Conservation (phyloP, 2,329 filamentous ascomycete species). For the Xylariales sp. region DNA sequence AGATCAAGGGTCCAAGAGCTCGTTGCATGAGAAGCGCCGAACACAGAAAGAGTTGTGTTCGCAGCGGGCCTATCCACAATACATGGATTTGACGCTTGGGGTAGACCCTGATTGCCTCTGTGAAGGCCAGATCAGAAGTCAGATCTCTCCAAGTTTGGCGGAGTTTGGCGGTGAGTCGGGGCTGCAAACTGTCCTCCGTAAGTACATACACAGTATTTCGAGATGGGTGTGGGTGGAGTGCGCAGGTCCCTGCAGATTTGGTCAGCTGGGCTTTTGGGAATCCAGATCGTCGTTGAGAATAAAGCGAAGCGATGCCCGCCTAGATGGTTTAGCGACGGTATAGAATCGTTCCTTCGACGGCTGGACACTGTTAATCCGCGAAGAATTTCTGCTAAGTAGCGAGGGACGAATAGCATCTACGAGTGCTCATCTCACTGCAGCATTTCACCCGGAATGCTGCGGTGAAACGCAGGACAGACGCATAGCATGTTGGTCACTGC, state of each 20-base stretch:
- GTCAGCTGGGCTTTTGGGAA: conserved; percentile 16
- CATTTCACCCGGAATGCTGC: neutral
- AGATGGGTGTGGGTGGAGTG: conserved; percentile 26
- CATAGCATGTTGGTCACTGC: too few species aligned
- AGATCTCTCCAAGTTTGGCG: conserved; percentile 22
- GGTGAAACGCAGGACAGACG: neutral
- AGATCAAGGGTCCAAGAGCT: conserved; percentile 14
- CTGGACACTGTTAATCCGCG: neutral
- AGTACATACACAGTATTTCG: neutral
- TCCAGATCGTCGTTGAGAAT: conserved; percentile 7
- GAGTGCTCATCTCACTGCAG: neutral
- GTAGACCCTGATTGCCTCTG: neutral
- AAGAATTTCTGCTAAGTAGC: neutral
- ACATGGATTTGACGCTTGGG: conserved; percentile 21
- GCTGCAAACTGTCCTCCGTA: conserved; percentile 12
- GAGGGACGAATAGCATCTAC: too few species aligned
- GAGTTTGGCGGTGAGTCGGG: conserved; percentile 34
- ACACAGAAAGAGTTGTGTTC: conserved; percentile 18
- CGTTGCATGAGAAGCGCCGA: conserved; percentile 10
- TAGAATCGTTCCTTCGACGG: neutral
- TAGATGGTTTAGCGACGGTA: conserved; percentile 4
- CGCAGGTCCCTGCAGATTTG: conserved; percentile 34
- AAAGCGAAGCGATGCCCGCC: neutral
- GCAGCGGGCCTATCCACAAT: neutral
- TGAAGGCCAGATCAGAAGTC: neutral